Base-by-base conservation (phyloP, 768 basidiomycete species). In the Cytidiella melzeri region DNA sequence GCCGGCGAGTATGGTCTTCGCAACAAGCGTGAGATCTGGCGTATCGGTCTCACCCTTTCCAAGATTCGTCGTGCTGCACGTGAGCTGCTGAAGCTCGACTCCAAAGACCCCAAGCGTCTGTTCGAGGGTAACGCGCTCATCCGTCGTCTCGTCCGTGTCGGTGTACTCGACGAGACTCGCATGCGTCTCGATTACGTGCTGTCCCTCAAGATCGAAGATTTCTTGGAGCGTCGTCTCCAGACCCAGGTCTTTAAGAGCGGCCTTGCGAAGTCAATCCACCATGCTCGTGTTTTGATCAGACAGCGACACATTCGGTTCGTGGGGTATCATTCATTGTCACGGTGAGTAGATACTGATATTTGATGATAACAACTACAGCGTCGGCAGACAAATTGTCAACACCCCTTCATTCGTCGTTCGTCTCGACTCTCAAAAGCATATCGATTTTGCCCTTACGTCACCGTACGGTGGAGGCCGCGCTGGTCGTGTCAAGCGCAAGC, bases 161-260 rank as follows among this genome's bases (percentile, higher is more conserved):
- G 96, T 79, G 96, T 99, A 77, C 87, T 99, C 70, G 96, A 98
- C 69, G 96, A 99, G 79, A 73, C 81, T 57, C 87, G 94, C 70
- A 98, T 99, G 96, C 84, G 95, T 71, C 90, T 99, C 73, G 96
- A 99, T 87, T 99, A 99, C 85, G 96, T 98, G 77, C 77, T 99
- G 70, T 96, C 95, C 47, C 77, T 98, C 62, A 98, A 97, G 78
- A 84, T 97, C 62, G 96, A 99, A 72, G 96, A 99, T 74, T 99
- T 99, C 87, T 87, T 99, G 87, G 96, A 99, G 80, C 81, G 96
- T 63, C 77, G 96, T 61, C 74, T 99, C 66, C 96, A 99, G 75
- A 99, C 96, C 36, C 96, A 98, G 77, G 96, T 99, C 62, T 99
- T 98, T 88, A 98, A 98, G 82, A 83, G 79, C 59, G 94, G 94